These are phyloP conservation scores for Leishmania guyanensis DNA, from an alignment of 208 protist species.

Conservation along the genomic window DNA sequence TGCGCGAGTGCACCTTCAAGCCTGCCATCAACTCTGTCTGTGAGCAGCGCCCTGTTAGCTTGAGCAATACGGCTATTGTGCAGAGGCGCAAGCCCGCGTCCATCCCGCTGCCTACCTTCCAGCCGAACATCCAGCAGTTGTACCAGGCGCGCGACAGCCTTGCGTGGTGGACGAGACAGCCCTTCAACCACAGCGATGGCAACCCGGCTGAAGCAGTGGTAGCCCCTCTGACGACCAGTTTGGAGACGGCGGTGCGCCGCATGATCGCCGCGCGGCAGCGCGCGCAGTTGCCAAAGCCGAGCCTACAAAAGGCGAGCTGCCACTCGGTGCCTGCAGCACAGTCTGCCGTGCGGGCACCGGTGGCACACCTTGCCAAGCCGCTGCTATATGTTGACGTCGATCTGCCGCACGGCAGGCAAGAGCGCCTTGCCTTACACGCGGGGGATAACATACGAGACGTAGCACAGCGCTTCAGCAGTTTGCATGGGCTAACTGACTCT, in stretches of 20 bases:
- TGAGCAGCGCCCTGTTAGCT: background rate
- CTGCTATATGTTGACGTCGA: conserved; percentile 34
- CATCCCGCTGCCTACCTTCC: background rate
- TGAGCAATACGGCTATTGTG: background rate
- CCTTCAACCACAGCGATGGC: conserved; percentile 4
- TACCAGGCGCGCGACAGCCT: conserved; percentile 27
- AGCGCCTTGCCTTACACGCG: conserved; percentile 21
- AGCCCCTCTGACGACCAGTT: conserved; percentile 19
- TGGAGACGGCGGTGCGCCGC: conserved; percentile 58
- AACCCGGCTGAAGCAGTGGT: background rate
- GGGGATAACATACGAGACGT: conserved; percentile 14
- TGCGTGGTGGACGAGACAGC: conserved; percentile 22
- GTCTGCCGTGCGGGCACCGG: background rate
- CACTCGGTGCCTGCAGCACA: background rate
- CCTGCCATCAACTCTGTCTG: conserved; percentile 43
- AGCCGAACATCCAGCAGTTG: conserved; percentile 19
- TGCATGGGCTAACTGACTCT: conserved; percentile 17
- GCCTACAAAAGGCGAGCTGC: background rate
- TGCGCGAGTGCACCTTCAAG: conserved; percentile 60
- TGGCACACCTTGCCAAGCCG: conserved; percentile 2
- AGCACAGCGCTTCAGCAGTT: conserved; percentile 14
- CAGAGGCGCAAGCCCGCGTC: background rate
- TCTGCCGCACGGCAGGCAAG: conserved; percentile 13
- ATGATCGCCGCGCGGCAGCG: conserved; percentile 42
- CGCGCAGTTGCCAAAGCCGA: background rate